Evolutionary conservation across 148 eudicot genomes (phyloP), one percentile per base, ranked within the genome.

Genomic region (Diospyros kaki): DNA sequence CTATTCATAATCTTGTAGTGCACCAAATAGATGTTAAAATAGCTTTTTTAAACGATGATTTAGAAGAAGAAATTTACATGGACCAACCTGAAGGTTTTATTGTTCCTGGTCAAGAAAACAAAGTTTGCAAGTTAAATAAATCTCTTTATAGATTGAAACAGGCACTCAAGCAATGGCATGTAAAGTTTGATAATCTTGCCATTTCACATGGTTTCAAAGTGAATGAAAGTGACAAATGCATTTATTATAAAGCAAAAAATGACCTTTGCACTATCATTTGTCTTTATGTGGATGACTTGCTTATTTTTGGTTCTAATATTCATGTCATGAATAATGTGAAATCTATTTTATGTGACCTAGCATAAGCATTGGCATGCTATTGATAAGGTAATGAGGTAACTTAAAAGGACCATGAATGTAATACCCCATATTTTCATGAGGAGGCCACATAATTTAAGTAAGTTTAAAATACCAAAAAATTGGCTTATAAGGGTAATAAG

Each of bases 271-370:
- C 55, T 50, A 12, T 68, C 9, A 50, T 68, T 14, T 68, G 56
- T 18, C 41, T 68, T 4, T 68, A 68, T 68, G 72, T 68, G 38
- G 58, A 68, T 51, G 72, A 68, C 56, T 68, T 68, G 6, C 15
- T 68, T 8, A 68, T 68, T 12, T 68, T 68, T 68, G 58, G 72
- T 68, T 68, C 72, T 15, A 68, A 18, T 50, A 6, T 68, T 12
- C 28, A 15, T 51, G 11, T 11, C 17, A 58, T 68, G 2, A 68
- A 68, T 48, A 18, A 50, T 10, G 38, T 18, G 38, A 68, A 68
- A 48, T 48, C 56, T n/a, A 2, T 68, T 0, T 8, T 65, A 5
- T 10, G n/a, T n/a, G n/a, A n/a, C n/a, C n/a, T n/a, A n/a, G n/a
- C n/a, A n/a, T n/a, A n/a, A n/a, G n/a, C n/a, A n/a, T n/a, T n/a